Percentiles rank a stretch among this genome's conserved stretches.
These are phyloP conservation scores for Podospora fimiseda DNA, from an alignment of 495 filamentous ascomycete species.

Conservation along the genomic window DNA sequence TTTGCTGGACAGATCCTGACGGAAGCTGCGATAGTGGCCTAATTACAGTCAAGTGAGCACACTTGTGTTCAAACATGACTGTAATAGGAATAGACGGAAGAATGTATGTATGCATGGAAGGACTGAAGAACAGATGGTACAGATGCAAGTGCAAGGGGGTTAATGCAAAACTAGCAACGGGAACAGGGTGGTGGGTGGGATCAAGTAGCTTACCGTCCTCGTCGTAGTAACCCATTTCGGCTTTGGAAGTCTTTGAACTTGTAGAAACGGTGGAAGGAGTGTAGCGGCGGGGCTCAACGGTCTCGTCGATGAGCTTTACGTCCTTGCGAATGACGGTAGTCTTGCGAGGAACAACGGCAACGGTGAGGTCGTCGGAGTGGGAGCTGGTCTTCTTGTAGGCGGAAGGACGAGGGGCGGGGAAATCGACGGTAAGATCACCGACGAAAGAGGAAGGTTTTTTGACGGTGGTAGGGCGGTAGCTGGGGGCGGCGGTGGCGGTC, in stretches of 20 bases:
- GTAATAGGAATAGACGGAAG: background rate
- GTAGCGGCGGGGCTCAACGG: constrained; percentile 37
- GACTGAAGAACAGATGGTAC: background rate
- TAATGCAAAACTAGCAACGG: background rate
- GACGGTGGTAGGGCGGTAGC: constrained; percentile 16
- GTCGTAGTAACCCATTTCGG: constrained; percentile 99
- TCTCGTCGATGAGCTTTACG: constrained; percentile 34
- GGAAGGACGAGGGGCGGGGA: constrained; percentile 17
- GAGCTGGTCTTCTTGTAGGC: constrained; percentile 27
- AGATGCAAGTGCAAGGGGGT: background rate
- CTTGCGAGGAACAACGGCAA: constrained; percentile 36
- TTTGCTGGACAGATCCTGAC: constrained; percentile 58
- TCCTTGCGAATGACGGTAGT: constrained; percentile 33
- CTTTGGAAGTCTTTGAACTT: constrained; percentile 31
- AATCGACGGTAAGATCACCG: constrained; percentile 32
- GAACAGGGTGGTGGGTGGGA: background rate
- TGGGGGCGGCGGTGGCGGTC: constrained; percentile 44
- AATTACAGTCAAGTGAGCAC: constrained; percentile 16
- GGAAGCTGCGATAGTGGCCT: constrained; percentile 92
- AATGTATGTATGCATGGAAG: background rate
- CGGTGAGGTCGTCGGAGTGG: constrained; percentile 40
- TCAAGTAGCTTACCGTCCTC: constrained; percentile 56
- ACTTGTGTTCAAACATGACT: constrained; percentile 20
- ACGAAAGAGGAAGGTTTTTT: constrained; percentile 26
- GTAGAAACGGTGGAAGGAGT: constrained; percentile 12